Base-by-base conservation (phyloP, 768 basidiomycete genomes). In the Collybiopsis confluens region DNA sequence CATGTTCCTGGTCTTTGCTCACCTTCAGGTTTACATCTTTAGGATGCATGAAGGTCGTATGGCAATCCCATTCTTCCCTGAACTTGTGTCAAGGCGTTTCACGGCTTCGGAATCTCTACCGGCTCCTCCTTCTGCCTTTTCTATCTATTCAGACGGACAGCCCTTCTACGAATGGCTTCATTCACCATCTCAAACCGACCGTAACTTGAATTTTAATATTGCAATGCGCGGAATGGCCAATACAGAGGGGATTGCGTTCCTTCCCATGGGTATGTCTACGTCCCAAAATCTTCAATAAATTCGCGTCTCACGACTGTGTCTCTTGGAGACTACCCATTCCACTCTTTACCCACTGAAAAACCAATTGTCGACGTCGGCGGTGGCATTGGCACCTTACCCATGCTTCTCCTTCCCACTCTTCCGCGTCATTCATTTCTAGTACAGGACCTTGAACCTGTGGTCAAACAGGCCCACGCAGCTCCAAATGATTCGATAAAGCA, bases 121-220 rank as follows among this genome's bases (percentile, higher is more conserved):
- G 16, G 6, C 6, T 26, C 54, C 54, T 21, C 28, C 38, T 20
- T 55, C 54, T 26, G 47, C 54, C 13, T 55, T 55, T 26, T 48
- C 45, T 26, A 49, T 55, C 16, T 55, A 55, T 42, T 27, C 48
- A 1, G 13, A 33, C 30, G 45, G 45, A 23, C 41, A 55, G 33
- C 27, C 28, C 23, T 55, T 55, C 38, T 55, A 55, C 26, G 33
- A 55, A 23, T 55, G 54, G 54, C 36, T 55, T 26, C 54, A 55
- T 37, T 55, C 54, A 11, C 54, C 54, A 5, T 24, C 47, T 23
- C 47, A 48, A 16, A 3, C 13, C 8, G 54, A 50, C 20, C 42
- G 54, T n/a, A 44, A 44, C 4, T 30, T 44, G n/a, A 55, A 55
- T 44, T 55, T 55, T 33, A 55, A 55, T 41, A 11, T 50, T 36